Evolutionary conservation across 306 rosid genomes (phyloP), one percentile per base, ranked within the genome.

Genomic region (Begonia masoniana): DNA sequence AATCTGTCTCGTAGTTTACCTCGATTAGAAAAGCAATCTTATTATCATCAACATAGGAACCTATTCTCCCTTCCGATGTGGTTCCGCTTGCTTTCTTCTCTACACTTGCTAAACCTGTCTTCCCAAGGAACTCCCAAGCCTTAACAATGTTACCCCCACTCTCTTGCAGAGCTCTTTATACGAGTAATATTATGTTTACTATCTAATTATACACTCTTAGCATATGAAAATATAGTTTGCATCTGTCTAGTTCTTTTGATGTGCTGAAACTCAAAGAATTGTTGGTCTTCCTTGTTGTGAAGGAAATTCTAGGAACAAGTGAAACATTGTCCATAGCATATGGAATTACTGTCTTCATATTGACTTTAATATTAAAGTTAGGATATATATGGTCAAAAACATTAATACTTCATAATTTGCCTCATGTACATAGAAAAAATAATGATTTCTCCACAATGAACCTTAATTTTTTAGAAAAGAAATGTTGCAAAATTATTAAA

Each of bases 1-100:
- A 92, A 76, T 92, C 99, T 11, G 99, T 92, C 88, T 92, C 99
- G 52, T 95, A 87, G 69, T 87, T 92, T 24, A 83, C 78, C 70
- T 92, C 96, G 39, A 92, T 71, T 66, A 92, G 67, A 65, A 92
- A 70, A 45, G 96, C 99, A n/a, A 92, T 92, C 67, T 95, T 77
- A 76, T 82, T 75, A 62, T 92, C 96, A 13, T 92, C 94, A 62
- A 92, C 79, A 70, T 92, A 92, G 9, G 99, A 79, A 48, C 95
- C 95, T 63, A 92, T 82, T 63, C 87, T 77, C 64, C 99, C 99
- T 67, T 92, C 95, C 6, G 96, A 86, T 14, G 99, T 92, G 63
- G 71, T 85, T 71, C 99, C 76, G 63, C 87, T 71, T 52, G 99
- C 85, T 68, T 79, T 92, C 82, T 86, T 92, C 39, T 86, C 99